These are phyloP conservation scores for Nitzschia sp. DNA, from an alignment of 108 stramenopile species.

Conservation along the genomic window DNA sequence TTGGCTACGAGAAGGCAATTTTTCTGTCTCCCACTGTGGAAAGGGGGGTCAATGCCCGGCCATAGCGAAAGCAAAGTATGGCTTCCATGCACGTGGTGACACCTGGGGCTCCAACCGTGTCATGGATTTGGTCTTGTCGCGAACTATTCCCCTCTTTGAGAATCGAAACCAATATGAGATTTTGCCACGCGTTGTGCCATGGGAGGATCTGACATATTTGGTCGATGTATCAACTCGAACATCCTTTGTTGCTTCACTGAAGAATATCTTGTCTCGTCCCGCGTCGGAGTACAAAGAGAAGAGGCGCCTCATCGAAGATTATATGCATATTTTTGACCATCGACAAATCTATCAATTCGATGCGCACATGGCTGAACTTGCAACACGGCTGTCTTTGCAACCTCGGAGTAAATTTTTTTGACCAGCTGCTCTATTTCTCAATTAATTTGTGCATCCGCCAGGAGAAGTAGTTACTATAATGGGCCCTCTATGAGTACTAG, in stretches of 20 bases:
- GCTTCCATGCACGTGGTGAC: conserved; percentile 18
- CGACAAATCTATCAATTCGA: conserved; percentile 20
- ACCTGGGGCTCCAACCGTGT: conserved; percentile 10
- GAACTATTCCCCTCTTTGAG: conserved; percentile 21
- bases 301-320: not conserved
- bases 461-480: no score
- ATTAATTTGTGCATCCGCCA: no score
- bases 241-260: conserved; percentile 2
- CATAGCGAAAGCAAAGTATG: conserved; percentile 11
- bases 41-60: conserved; percentile 20
- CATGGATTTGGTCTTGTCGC: conserved; percentile 8
- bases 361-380: conserved; percentile 27
- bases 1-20: conserved; percentile 7
- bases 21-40: conserved; percentile 10
- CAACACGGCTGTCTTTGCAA: conserved; percentile 5
- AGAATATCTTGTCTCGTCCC: conserved; percentile 9
- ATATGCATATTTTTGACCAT: conserved; percentile 18
- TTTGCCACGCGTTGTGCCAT: conserved; percentile 15
- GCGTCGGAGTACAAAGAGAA: conserved; percentile 4
- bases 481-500: no score
- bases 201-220: conserved; percentile 9
- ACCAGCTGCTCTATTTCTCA: not conserved
- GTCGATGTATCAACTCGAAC: conserved; percentile 8
- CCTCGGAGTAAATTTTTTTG: not conserved
- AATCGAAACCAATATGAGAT: conserved; percentile 13